Percentiles rank a stretch among this genome's conserved stretches.
These are phyloP conservation scores for Maudiozyma pseudohumilis DNA, from an alignment of 805 yeast species.

Conservation along the genomic window DNA sequence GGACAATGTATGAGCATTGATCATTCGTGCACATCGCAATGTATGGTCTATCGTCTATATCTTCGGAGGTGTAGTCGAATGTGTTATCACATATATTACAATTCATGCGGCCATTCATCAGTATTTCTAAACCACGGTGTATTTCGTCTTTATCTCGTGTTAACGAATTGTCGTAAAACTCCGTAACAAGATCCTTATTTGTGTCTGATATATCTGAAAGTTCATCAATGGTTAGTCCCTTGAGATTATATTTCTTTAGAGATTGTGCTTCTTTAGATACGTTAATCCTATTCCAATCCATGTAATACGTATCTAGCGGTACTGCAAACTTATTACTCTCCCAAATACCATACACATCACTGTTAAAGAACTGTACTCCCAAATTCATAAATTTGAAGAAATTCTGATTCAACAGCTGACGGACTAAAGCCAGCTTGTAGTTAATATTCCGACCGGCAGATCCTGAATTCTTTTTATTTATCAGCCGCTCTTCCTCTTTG, in stretches of 20 bases:
- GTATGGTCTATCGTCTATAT: slow-evolving; percentile 23
- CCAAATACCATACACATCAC: slow-evolving; percentile 18
- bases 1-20: slow-evolving; percentile 29
- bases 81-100: slow-evolving; percentile 28
- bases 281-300: not conserved
- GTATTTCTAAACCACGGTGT: slow-evolving; percentile 11
- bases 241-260: slow-evolving; percentile 2
- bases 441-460: slow-evolving; percentile 30
- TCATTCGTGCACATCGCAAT: slow-evolving; percentile 29
- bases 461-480: slow-evolving; percentile 24
- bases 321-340: slow-evolving; percentile 16
- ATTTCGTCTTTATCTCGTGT: slow-evolving; percentile 9
- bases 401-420: slow-evolving; percentile 34
- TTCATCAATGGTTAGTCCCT: slow-evolving; percentile 9
- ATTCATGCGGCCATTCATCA: slow-evolving; percentile 16
- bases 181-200: slow-evolving; percentile 22
- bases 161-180: slow-evolving; percentile 16
- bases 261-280: slow-evolving; percentile 6
- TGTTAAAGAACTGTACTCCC: slow-evolving; percentile 37
- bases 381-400: slow-evolving; percentile 40
- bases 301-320: slow-evolving; percentile 1
- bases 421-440: slow-evolving; percentile 39
- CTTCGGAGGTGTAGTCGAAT: slow-evolving; percentile 31
- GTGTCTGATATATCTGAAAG: slow-evolving; percentile 10
- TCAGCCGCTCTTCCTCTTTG: slow-evolving; percentile 29